A percentile compares a stretch with the other conserved stretches of the same genome.
Conservation (phyloP, 495 filamentous ascomycete genomes). For the Lineolata rhizophorae region DNA sequence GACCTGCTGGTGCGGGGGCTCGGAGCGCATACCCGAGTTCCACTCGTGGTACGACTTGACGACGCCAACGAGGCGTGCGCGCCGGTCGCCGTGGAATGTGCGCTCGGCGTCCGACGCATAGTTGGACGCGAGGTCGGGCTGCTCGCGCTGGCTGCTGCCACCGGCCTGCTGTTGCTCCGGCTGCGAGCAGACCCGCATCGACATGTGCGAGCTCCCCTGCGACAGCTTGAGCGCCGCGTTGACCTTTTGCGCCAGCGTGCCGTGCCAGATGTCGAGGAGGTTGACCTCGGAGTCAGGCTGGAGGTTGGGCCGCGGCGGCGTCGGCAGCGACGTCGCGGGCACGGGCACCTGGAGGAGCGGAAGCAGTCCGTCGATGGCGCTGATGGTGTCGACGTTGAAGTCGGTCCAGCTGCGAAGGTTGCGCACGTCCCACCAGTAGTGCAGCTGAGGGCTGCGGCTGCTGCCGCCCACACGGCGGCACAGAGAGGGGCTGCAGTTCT, state of each 20-base stretch:
- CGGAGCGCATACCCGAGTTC: constrained; percentile 83
- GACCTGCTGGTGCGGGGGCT: constrained; percentile 55
- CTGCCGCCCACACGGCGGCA: constrained; percentile 58
- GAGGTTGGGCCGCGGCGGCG: constrained; percentile 27
- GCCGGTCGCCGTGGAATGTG: constrained; percentile 48
- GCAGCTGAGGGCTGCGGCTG: constrained; percentile 45
- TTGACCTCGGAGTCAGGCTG: constrained; percentile 54
- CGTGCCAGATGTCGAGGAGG: constrained; percentile 44
- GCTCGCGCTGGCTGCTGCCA: constrained; percentile 13
- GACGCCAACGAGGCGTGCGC: constrained; percentile 65
- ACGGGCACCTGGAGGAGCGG: constrained; percentile 53
- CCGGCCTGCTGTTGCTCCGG: constrained; percentile 8
- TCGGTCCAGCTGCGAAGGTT: constrained; percentile 62
- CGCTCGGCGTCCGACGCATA: constrained; percentile 49
- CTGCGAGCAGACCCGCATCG: constrained; percentile 23
- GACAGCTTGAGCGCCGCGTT: constrained; percentile 55
- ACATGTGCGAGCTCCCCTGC: constrained; percentile 34
- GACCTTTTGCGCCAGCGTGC: constrained; percentile 53
- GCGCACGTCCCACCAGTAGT: constrained; percentile 90
- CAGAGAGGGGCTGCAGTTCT: constrained; percentile 63
- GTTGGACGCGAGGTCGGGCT: constrained; percentile 42
- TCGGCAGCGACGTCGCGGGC: constrained; percentile 37
- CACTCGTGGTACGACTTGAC: constrained; percentile 78
- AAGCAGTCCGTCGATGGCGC: constrained; percentile 47
- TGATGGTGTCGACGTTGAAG: constrained; percentile 53